Percentiles rank a stretch among this genome's conserved stretches.
Evolutionary conservation across 495 filamentous ascomycete genomes (phyloP).

Genomic region (Thermothielavioides terrestris): DNA sequence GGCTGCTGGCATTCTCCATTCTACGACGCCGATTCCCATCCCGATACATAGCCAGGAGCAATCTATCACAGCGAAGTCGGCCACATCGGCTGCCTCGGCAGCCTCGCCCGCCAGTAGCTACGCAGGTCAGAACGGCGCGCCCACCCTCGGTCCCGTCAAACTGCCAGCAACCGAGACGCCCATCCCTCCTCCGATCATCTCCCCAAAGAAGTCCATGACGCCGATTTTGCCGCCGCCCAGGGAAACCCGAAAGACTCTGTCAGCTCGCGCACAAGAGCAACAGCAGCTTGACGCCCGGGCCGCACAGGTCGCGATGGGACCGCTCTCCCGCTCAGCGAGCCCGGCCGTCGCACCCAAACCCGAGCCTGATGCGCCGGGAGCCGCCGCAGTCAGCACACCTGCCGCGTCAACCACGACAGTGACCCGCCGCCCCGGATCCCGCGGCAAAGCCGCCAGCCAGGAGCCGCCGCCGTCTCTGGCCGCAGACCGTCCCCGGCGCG

Average conservation of each 20-base stretch:
- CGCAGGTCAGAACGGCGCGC: conserved; percentile 11
- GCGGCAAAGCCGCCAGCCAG: conserved; percentile 42
- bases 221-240: conserved; percentile 44
- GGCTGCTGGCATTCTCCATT: conserved; percentile 17
- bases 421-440: conserved; percentile 36
- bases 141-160: conserved; percentile 17
- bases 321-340: conserved; percentile 23
- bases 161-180: conserved; percentile 25
- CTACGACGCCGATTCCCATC: conserved; percentile 32
- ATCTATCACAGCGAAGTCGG: conserved; percentile 23
- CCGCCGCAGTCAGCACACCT: conserved; percentile 11
- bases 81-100: conserved; percentile 16
- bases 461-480: conserved; percentile 39
- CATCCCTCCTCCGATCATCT: conserved; percentile 23
- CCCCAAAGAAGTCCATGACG: conserved; percentile 43
- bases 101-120: conserved; percentile 23
- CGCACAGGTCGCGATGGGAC: conserved; percentile 24
- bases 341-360: conserved; percentile 26
- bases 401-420: conserved; percentile 12
- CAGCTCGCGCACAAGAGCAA: conserved; percentile 22
- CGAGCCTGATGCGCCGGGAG: conserved; percentile 17
- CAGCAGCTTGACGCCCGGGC: conserved; percentile 11
- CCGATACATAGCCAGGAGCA: conserved; percentile 25
- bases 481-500: conserved; percentile 44
- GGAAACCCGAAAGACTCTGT: conserved; percentile 29